phyloP scores from a whole-genome alignment of 257 asterid genomes.

The Nicotiana obtusifolia region DNA sequence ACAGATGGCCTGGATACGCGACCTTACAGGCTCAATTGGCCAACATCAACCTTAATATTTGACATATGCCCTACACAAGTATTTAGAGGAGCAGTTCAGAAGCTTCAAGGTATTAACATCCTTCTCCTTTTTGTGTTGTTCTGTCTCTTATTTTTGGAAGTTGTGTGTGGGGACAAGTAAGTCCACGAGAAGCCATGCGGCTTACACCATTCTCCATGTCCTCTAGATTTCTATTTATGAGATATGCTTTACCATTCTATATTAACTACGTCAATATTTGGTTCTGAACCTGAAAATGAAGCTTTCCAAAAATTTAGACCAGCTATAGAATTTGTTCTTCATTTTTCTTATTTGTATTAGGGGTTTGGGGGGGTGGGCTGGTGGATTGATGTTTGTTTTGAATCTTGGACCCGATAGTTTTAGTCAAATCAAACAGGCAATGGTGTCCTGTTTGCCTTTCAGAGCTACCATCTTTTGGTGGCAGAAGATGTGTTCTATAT shows the following conservation, averaged over 20 bases:
- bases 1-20: constrained; percentile 93
- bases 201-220: neutral
- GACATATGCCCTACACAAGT: constrained; percentile 57
- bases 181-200: neutral
- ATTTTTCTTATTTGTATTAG: neutral
- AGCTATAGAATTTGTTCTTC: neutral
- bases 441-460: neutral
- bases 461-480: constrained; percentile 5
- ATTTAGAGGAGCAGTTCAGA: constrained; percentile 37
- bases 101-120: constrained; percentile 51
- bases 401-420: neutral
- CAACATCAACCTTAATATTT: constrained; percentile 53
- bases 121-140: neutral
- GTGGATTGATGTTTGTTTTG: neutral
- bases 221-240: neutral
- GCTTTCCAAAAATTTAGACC: neutral
- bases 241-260: neutral
- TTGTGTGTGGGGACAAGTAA: neutral
- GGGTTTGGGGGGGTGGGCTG: no score
- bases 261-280: neutral
- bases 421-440: neutral
- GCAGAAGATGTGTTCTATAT: neutral
- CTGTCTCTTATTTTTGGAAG: neutral
- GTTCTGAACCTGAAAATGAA: neutral
- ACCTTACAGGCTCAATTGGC: constrained; percentile 78